These are phyloP conservation scores for Leonotis leonurus DNA, from an alignment of 257 asterid species.

Conservation along the genomic window DNA sequence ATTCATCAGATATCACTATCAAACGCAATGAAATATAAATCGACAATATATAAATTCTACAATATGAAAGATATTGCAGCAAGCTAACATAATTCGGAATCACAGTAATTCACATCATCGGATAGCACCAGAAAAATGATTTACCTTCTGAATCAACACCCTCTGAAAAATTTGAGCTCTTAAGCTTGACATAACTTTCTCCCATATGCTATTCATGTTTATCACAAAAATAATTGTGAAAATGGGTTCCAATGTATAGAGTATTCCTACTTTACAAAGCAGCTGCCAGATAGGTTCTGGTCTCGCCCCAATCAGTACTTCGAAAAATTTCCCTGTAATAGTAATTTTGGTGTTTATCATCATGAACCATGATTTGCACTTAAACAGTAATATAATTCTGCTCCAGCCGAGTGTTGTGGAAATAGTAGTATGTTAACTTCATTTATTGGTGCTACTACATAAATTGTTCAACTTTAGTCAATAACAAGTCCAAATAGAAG, in stretches of 20 bases:
- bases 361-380: not conserved
- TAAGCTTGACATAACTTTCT: conserved; percentile 95
- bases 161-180: conserved; percentile 92
- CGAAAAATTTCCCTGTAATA: conserved; percentile 76
- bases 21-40: too few species aligned
- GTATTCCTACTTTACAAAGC: conserved; percentile 58
- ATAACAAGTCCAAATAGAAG: not conserved
- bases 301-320: conserved; percentile 76
- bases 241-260: conserved; percentile 74
- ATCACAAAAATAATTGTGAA: conserved; percentile 66
- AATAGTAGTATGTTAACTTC: not conserved
- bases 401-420: not conserved
- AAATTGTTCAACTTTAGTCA: not conserved
- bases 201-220: conserved; percentile 92
- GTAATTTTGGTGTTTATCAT: conserved; percentile 5
- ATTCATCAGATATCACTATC: not conserved
- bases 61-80: not conserved
- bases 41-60: too few species aligned
- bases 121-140: not conserved
- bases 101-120: not conserved
- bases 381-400: not conserved
- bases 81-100: not conserved
- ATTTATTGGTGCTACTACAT: not conserved
- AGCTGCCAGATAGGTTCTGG: conserved; percentile 64
- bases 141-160: conserved; percentile 90